Percentiles rank a stretch among this genome's conserved stretches.
phyloP scores from a whole-genome alignment of 257 asterid genomes.

The Misopates orontium region DNA sequence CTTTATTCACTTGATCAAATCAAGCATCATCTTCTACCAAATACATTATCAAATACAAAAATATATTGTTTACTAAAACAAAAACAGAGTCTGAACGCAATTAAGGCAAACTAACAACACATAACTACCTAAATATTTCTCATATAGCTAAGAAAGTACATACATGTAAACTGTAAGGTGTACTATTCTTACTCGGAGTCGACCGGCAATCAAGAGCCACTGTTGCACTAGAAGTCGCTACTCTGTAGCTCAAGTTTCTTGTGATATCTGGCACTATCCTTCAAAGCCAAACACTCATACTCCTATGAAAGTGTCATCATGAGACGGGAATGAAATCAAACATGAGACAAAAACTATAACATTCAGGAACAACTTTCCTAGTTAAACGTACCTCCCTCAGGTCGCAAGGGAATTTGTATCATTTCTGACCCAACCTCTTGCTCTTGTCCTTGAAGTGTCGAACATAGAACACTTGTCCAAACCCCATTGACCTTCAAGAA shows the following conservation, averaged over 20 bases:
- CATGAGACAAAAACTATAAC: not conserved
- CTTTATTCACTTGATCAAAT: too few species aligned
- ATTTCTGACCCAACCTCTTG: constrained; percentile 8
- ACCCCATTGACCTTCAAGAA: constrained; percentile 33
- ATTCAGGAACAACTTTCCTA: not conserved
- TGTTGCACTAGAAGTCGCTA: not conserved
- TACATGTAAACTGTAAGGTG: too few species aligned
- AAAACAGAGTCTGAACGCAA: too few species aligned
- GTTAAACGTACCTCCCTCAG: constrained; percentile 38
- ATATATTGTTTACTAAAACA: too few species aligned
- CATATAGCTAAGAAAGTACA: too few species aligned
- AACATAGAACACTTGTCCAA: constrained; percentile 32
- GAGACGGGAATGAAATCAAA: not conserved
- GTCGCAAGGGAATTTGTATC: constrained; percentile 24
- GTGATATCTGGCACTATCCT: constrained; percentile 38
- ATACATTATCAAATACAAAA: too few species aligned
- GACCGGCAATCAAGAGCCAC: too few species aligned
- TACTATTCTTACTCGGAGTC: too few species aligned
- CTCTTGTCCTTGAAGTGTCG: constrained; percentile 36
- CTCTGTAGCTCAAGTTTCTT: constrained; percentile 33
- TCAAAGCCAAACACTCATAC: constrained; percentile 37
- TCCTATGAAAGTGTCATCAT: constrained; percentile 34
- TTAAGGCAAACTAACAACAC: too few species aligned
- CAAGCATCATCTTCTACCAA: too few species aligned
- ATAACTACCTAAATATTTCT: too few species aligned